Conservation (phyloP, 1,139 yeast species). For the Meyerozyma elateridarum region DNA sequence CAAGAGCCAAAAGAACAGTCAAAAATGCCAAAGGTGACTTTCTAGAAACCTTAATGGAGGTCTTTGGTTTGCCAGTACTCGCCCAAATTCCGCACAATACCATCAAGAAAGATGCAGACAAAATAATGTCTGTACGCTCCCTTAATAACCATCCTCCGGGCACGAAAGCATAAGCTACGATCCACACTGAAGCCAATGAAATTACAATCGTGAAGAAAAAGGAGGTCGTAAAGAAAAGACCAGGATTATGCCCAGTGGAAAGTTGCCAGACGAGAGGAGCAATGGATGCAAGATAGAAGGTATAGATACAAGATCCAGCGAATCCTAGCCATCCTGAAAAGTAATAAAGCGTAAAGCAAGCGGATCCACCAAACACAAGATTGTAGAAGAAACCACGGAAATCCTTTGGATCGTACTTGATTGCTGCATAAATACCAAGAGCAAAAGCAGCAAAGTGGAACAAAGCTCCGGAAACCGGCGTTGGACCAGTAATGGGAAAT, state of each 20-base stretch:
- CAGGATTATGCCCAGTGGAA: constrained; percentile 56
- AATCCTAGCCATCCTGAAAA: constrained; percentile 79
- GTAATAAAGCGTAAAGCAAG: constrained; percentile 46
- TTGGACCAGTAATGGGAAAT: constrained; percentile 79
- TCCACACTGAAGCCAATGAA: constrained; percentile 86
- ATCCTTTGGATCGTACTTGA: constrained; percentile 20
- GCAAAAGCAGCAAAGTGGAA: constrained; percentile 57
- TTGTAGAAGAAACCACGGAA: constrained; percentile 25
- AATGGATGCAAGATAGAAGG: constrained; percentile 58
- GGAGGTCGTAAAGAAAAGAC: constrained; percentile 52
- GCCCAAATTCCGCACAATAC: constrained; percentile 37
- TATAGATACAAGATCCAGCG: constrained; percentile 65
- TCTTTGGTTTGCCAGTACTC: constrained; percentile 21
- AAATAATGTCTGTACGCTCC: constrained; percentile 78
- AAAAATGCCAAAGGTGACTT: constrained; percentile 19
- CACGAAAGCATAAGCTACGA: constrained; percentile 96
- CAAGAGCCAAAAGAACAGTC: constrained; percentile 28
- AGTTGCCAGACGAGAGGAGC: constrained; percentile 62
- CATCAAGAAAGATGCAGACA: constrained; percentile 42
- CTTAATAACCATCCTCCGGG: constrained; percentile 88
- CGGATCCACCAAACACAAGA: constrained; percentile 41
- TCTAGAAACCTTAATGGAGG: constrained; percentile 17
- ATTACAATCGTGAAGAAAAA: constrained; percentile 53
- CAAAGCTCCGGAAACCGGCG: constrained; percentile 85
- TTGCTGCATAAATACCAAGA: constrained; percentile 43